Evolutionary conservation across 164 flowering plant genomes (phyloP), one percentile per base, ranked within the genome.

Genomic region (Berberis thunbergii): DNA sequence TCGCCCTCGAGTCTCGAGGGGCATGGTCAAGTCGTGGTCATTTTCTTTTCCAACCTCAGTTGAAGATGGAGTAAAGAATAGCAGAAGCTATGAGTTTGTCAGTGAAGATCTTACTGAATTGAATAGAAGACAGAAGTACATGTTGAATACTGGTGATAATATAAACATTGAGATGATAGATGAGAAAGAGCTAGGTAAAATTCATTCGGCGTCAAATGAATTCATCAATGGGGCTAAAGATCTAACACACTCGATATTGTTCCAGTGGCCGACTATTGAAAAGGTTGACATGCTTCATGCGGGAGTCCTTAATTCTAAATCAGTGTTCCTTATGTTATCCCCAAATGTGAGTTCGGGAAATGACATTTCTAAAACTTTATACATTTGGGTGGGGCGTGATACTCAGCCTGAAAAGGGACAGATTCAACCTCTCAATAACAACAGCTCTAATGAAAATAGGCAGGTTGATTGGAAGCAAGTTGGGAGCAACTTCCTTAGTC

Each of bases 381-480:
- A 73, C 67, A 44, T 85, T 43, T 81, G 87, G 86, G 65, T 76
- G 57, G 86, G 86, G 41, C 48, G 73, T 57, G 66, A 74, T 54
- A 59, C 65, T 60, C 42, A 62, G 50, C 12, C 42, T 64, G 69
- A 74, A 11, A 54, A 72, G 59, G 55, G 60, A 43, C 63, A 10
- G 45, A 52, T 57, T 71, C 74, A 67, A 26, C 26, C 26, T 26
- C 26, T 26, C 26, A 26, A 26, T 26, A 26, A 26, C 42, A 58
- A 56, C 40, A 50, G 43, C 7, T 41, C 49, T 52, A 39, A 26
- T 48, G 56, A 76, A 40, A 71, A 68, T 67, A 48, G 42, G 45
- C 45, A 57, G 63, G 46, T 63, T 41, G 60, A 68, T 13, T 78
- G 77, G 76, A 67, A 74, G 63, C 54, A 55, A 9, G 59, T 75